phyloP scores from a whole-genome alignment of 306 rosid genomes.

The Gynostemma pentaphyllum region DNA sequence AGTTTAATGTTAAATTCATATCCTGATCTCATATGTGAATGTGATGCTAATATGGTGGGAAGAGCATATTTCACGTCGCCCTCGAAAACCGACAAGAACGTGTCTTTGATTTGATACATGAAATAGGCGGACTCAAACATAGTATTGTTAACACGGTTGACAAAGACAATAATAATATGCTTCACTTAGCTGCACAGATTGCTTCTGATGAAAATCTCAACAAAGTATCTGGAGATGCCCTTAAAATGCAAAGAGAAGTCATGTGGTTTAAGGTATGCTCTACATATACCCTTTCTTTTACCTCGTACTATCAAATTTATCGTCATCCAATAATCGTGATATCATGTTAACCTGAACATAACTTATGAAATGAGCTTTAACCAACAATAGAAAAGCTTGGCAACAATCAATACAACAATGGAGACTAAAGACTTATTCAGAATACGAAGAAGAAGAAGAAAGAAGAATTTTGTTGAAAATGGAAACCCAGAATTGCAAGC shows the following conservation, averaged over 20 bases:
- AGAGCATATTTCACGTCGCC: constrained; percentile 10
- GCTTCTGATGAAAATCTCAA: constrained; percentile 5
- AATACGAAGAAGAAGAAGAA: too few species aligned
- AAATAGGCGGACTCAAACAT: constrained; percentile 10
- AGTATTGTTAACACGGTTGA: neutral
- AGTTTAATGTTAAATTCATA: too few species aligned
- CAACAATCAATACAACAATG: too few species aligned
- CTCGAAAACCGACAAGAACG: constrained; percentile 7
- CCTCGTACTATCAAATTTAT: too few species aligned
- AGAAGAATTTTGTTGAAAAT: too few species aligned
- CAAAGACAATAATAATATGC: neutral
- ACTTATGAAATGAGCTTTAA: too few species aligned
- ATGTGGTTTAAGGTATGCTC: constrained; percentile 18
- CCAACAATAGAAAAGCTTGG: too few species aligned
- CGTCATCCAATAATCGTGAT: too few species aligned
- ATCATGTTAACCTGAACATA: too few species aligned
- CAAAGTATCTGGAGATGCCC: constrained; percentile 17
- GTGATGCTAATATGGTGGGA: neutral
- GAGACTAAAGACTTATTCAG: too few species aligned
- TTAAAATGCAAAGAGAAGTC: constrained; percentile 16
- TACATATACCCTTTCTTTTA: too few species aligned
- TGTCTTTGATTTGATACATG: constrained; percentile 11
- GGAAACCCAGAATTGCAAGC: too few species aligned
- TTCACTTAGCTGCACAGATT: constrained; percentile 10
- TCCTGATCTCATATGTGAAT: constrained; percentile 13